A percentile compares a stretch with the other conserved stretches of the same genome.
Evolutionary conservation across 352 stramenopile genomes (phyloP).

Genomic region (Hyaloperonospora arabidopsidis): DNA sequence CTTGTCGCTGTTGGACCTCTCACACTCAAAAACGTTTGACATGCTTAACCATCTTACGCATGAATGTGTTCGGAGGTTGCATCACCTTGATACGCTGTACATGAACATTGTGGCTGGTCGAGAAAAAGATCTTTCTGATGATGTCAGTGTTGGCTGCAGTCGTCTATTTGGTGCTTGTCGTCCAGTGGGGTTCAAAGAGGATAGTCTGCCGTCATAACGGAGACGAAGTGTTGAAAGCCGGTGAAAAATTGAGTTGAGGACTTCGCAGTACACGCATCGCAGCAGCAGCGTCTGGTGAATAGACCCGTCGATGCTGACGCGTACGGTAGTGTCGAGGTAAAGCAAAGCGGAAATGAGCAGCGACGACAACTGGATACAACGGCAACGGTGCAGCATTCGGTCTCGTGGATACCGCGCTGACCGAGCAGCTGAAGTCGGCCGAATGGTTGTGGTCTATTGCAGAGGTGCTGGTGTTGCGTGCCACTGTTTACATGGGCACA

Average conservation of each 20-base stretch:
- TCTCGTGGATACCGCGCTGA: slow-evolving; percentile 51
- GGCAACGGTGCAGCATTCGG: slow-evolving; percentile 22
- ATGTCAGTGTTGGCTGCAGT: slow-evolving; percentile 27
- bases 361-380: slow-evolving; percentile 9
- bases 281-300: slow-evolving; percentile 27
- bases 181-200: slow-evolving; percentile 74
- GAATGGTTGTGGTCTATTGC: slow-evolving; percentile 80
- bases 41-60: slow-evolving; percentile 59
- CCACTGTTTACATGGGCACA: slow-evolving; percentile 81
- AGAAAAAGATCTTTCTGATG: slow-evolving; percentile 52
- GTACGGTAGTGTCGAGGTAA: slow-evolving; percentile 27
- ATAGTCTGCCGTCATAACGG: slow-evolving; percentile 28
- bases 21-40: slow-evolving; percentile 69
- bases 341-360: slow-evolving; percentile 9
- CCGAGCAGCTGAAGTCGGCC: slow-evolving; percentile 63
- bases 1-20: slow-evolving; percentile 58
- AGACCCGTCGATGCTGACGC: slow-evolving; percentile 13
- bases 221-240: slow-evolving; percentile 13
- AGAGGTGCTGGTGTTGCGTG: slow-evolving; percentile 61
- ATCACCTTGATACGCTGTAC: slow-evolving; percentile 73
- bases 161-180: slow-evolving; percentile 59
- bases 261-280: slow-evolving; percentile 7
- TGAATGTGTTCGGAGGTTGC: slow-evolving; percentile 61
- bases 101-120: slow-evolving; percentile 39
- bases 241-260: slow-evolving; percentile 11